Percentiles rank a stretch among this genome's conserved stretches.
Evolutionary conservation across 225 moss, liverwort and hornwort species (phyloP).

Genomic region (Pseudoscleropodium purum): DNA sequence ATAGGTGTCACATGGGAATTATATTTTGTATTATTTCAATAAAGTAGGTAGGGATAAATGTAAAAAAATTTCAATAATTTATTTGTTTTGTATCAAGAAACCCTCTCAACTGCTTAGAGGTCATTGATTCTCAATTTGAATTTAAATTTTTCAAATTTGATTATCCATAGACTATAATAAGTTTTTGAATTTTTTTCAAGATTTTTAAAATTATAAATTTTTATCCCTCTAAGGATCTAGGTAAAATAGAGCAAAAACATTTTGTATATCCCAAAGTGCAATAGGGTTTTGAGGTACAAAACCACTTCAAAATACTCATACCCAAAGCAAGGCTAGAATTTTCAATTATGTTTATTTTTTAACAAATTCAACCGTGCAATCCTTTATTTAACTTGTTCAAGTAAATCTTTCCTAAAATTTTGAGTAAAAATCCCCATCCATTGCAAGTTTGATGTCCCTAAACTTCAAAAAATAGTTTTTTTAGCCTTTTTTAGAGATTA

Average conservation of each 20-base stretch:
- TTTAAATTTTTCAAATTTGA: background rate
- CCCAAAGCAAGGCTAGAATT: background rate
- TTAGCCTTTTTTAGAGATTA: too few species aligned
- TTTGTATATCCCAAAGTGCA: background rate
- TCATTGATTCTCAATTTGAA: background rate
- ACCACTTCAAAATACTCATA: background rate
- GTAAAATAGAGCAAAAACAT: background rate
- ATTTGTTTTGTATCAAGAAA: background rate
- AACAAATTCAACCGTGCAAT: background rate
- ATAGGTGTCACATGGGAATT: too few species aligned
- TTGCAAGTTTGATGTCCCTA: background rate
- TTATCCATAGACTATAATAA: background rate
- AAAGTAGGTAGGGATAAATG: too few species aligned
- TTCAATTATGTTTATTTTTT: background rate
- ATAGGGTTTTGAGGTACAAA: background rate
- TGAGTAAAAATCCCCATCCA: background rate
- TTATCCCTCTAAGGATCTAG: background rate
- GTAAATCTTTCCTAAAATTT: background rate
- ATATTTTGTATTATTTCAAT: too few species aligned
- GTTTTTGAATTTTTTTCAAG: background rate
- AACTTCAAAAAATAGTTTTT: background rate
- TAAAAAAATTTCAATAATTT: too few species aligned
- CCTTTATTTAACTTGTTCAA: background rate
- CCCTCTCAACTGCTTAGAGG: rapidly evolving
- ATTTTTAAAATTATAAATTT: background rate